A percentile compares a stretch with the other conserved stretches of the same genome.
These are phyloP conservation scores for Mucor indicus DNA, from an alignment of 371 early-diverging fungal species.

Conservation along the genomic window DNA sequence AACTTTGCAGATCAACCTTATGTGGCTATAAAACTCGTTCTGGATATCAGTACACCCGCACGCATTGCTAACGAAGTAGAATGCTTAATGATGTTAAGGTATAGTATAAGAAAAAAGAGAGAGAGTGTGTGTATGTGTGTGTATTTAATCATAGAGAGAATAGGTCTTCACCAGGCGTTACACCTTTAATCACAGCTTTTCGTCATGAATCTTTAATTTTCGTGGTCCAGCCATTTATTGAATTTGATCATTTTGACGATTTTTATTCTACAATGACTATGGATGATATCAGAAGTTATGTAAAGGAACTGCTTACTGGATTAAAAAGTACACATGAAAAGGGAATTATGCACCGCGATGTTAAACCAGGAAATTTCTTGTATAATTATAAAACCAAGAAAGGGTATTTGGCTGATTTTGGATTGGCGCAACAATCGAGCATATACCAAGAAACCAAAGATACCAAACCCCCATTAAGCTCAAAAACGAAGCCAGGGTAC, in stretches of 20 bases:
- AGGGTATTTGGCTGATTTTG: conserved; percentile 97
- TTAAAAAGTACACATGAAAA: conserved; percentile 71
- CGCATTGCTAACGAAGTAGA: conserved; percentile 84
- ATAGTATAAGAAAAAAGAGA: not conserved
- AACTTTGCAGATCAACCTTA: conserved; percentile 24
- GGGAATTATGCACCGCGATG: conserved; percentile 87
- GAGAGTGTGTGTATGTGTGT: no score
- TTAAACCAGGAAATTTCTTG: conserved; percentile 98
- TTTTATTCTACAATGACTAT: conserved; percentile 42
- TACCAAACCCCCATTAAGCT: not conserved
- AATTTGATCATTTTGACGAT: conserved; percentile 72
- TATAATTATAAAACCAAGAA: conserved; percentile 65
- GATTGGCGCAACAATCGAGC: conserved; percentile 82
- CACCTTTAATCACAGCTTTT: conserved; percentile 73
- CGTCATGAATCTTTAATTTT: conserved; percentile 79
- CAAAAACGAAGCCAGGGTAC: conserved; percentile 14
- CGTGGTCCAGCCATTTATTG: conserved; percentile 81
- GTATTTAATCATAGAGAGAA: no score
- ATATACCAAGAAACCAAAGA: not conserved
- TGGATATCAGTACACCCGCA: conserved; percentile 75
- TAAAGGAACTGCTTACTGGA: conserved; percentile 75
- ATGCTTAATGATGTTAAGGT: conserved; percentile 70
- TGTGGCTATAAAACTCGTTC: conserved; percentile 91
- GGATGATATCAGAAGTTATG: conserved; percentile 79
- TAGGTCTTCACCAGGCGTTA: conserved; percentile 45